These are phyloP conservation scores for Gentiana dahurica DNA, from an alignment of 257 asterid species.

Conservation along the genomic window DNA sequence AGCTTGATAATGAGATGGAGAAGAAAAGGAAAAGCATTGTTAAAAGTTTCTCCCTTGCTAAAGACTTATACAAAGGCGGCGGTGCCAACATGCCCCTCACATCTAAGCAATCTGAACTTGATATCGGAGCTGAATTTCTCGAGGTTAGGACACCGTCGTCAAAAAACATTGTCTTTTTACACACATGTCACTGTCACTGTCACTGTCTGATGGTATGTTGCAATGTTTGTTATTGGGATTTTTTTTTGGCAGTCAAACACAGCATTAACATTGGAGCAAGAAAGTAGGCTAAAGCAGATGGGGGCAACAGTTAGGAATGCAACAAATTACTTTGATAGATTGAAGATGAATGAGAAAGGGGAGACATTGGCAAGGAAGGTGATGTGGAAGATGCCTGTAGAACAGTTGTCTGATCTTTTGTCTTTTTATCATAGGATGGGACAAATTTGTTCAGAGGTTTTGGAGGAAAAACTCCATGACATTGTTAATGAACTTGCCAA, in stretches of 20 bases:
- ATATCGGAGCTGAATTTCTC: conserved; percentile 27
- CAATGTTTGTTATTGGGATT: background rate
- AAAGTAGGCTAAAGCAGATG: conserved; percentile 35
- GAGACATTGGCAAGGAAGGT: conserved; percentile 29
- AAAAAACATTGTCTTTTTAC: too few relatives aligned
- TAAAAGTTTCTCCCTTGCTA: conserved; percentile 31
- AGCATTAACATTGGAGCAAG: conserved; percentile 31
- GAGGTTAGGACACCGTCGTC: conserved; percentile 15
- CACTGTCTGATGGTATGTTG: background rate
- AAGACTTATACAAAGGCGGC: conserved; percentile 20
- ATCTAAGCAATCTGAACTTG: conserved; percentile 16
- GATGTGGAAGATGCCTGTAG: conserved; percentile 33
- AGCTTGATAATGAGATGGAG: conserved; percentile 37
- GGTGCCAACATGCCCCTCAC: background rate
- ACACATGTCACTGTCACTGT: too few relatives aligned
- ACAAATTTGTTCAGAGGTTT: conserved; percentile 28
- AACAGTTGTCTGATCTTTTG: conserved; percentile 26
- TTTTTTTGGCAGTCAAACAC: conserved; percentile 24
- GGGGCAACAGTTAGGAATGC: conserved; percentile 45
- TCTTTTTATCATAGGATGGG: conserved; percentile 38
- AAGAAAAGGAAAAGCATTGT: conserved; percentile 27
- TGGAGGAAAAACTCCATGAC: conserved; percentile 26
- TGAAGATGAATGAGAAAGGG: conserved; percentile 25
- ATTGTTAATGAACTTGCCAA: conserved; percentile 18
- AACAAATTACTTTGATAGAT: conserved; percentile 15